Base-by-base conservation (phyloP, 75 land plant genomes). In the Picea glauca region DNA sequence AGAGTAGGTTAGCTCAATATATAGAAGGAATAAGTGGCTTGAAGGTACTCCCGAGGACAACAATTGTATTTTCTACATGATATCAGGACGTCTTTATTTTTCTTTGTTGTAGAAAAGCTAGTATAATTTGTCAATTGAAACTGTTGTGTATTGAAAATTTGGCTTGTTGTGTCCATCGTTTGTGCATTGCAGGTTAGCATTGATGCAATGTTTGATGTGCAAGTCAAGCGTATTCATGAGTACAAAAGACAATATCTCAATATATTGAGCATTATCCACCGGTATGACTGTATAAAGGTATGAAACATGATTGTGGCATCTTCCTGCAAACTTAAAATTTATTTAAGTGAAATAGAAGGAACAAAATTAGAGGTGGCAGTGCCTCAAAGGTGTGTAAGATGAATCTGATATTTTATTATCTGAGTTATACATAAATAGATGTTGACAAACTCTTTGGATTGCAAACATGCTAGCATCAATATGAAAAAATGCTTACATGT, bases 201-300 rank as follows among this genome's bases (percentile, higher is more conserved):
- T 40, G 95, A 91, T 85, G 93, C 95, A 65, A 85, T 93, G 88
- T 93, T 91, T 84, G 93, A 93, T 80, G 93, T 89, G 30, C 96
- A 93, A 81, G 85, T 89, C 33, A 91, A 93, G 83, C 78, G 91
- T 46, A 93, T 93, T 31, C 96, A 93, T 80, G 93, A 91, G 79
- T 93, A 93, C 76, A 93, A 93, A 72, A 81, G 96, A 63, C 93
- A 93, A 61, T 78, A 89, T 80, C 85, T 91, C 56, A 93, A 93
- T 77, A 57, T 93, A 21, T 76, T 93, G 21, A 87, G 93, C 75
- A 88, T 93, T 76, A 91, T 93, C 50, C 88, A 93, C 78, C 88
- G 93, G 7, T 91, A 91, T 81, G 87, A 89, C 79, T 87, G 91
- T 58, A 91, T 93, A 62, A 93, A 93, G 96, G 93, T 90, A 76